Evolutionary conservation across 768 basidiomycete species (phyloP).

Genomic region (Russula olivacea): DNA sequence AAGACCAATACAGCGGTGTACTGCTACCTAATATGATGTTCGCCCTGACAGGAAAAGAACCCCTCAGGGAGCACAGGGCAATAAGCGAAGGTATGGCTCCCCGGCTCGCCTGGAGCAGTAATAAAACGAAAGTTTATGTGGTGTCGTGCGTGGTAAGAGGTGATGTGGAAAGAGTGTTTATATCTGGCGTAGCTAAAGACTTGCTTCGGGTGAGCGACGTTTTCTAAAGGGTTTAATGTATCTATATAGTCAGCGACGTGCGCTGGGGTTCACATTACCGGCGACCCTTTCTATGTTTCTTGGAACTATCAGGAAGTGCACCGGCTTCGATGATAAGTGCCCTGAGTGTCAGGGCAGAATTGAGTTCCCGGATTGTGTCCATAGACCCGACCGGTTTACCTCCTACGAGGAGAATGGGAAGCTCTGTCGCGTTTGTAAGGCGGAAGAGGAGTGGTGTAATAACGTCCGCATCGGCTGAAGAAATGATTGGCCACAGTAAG

Average conservation of each 20-base stretch:
- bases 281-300: conserved; percentile 38
- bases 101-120: background rate
- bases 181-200: background rate
- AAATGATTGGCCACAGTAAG: background rate
- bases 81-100: background rate
- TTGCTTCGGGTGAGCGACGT: background rate
- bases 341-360: conserved; percentile 47
- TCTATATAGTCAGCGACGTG: conserved; percentile 8
- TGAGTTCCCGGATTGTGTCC: conserved; percentile 46
- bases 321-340: conserved; percentile 50
- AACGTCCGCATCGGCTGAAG: conserved; percentile 54
- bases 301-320: conserved; percentile 47
- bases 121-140: background rate
- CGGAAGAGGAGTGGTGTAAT: conserved; percentile 57
- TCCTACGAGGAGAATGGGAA: conserved; percentile 66
- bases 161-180: background rate
- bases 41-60: background rate
- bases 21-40: background rate
- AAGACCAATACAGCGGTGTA: background rate
- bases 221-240: conserved; percentile 1
- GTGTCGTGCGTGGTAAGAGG: background rate
- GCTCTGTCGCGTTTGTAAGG: conserved; percentile 46
- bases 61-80: background rate
- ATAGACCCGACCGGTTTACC: conserved; percentile 53
- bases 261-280: conserved; percentile 11